Evolutionary conservation across 768 basidiomycete genomes (phyloP), one percentile per base, ranked within the genome.

Genomic region (Russula compacta): DNA sequence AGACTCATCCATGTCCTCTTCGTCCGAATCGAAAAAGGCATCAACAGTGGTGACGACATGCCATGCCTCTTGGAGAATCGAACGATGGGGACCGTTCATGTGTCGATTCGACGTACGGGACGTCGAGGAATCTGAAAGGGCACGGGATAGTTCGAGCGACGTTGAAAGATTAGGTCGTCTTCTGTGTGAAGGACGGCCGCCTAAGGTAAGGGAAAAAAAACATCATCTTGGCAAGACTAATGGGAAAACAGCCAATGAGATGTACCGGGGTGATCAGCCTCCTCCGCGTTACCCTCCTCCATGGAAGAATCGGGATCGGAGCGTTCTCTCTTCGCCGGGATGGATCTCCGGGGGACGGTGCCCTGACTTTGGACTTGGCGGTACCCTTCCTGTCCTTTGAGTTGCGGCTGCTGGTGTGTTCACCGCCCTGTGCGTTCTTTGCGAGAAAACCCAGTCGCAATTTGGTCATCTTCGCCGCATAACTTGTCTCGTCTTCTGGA

Each of bases 1-100:
- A 65, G 86, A 76, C 66, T 86, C 85, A 67, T 89, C 86, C 14
- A 75, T 78, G 51, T 74, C 73, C 68, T 87, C 86, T 46, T 87
- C 86, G 61, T 89, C 89, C 33, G 89, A 90, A 71, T 89, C 87
- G 53, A 77, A 72, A 33, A 90, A 74, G n/a, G 89, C 84, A 68
- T 91, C 89, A 40, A 82, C 81, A 35, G 79, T 82, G 55, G 77
- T 80, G 59, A 84, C 76, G 15, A 81, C 77, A 67, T 87, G 82
- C 85, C 85, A 90, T 15, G 89, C 84, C 69, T 89, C 89, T 69
- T 90, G 81, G 43, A 90, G 70, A 79, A 89, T 83, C 38, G 67
- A 67, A 21, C 71, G 59, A 32, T 65, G 66, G 46, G 65, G 63
- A 3, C 53, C 60, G 38, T 53, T 59, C 29, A 53, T 63, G 15